Conservation (phyloP, 2,329 filamentous ascomycete species). For the Cytospora schulzeri region DNA sequence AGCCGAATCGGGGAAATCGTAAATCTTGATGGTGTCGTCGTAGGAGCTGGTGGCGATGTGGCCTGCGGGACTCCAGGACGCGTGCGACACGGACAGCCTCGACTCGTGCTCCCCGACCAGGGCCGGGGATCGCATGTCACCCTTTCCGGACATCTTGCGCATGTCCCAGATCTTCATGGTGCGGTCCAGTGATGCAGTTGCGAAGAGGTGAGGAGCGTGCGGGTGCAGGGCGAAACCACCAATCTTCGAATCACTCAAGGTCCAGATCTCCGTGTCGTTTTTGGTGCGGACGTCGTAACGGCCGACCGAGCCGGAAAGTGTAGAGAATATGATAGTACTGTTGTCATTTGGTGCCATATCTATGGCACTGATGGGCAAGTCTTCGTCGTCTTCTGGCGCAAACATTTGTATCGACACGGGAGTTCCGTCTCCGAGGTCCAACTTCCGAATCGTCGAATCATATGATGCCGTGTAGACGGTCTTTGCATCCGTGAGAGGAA, state of each 20-base stretch:
- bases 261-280: conserved; percentile 68
- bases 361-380: conserved; percentile 80
- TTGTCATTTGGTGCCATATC: conserved; percentile 74
- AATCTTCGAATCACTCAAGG: conserved; percentile 88
- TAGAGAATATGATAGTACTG: conserved; percentile 82
- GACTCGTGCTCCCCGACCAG: conserved; percentile 82
- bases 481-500: conserved; percentile 72
- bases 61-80: conserved; percentile 82
- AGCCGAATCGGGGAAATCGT: conserved; percentile 68
- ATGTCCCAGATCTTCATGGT: conserved; percentile 93
- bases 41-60: conserved; percentile 92
- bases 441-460: conserved; percentile 85
- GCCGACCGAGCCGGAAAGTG: conserved; percentile 77
- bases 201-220: conserved; percentile 75
- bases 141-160: conserved; percentile 71
- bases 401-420: conserved; percentile 75
- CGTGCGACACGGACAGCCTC: conserved; percentile 85
- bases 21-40: conserved; percentile 92
- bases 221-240: conserved; percentile 90
- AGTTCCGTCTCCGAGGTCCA: conserved; percentile 75
- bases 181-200: conserved; percentile 87
- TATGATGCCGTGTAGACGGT: conserved; percentile 85
- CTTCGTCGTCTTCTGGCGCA: conserved; percentile 71
- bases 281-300: conserved; percentile 73
- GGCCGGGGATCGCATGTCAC: conserved; percentile 61